Percentiles rank a stretch among this genome's conserved stretches.
phyloP scores from a whole-genome alignment of 176 grass and related monocot species.

The Ensete glaucum region DNA sequence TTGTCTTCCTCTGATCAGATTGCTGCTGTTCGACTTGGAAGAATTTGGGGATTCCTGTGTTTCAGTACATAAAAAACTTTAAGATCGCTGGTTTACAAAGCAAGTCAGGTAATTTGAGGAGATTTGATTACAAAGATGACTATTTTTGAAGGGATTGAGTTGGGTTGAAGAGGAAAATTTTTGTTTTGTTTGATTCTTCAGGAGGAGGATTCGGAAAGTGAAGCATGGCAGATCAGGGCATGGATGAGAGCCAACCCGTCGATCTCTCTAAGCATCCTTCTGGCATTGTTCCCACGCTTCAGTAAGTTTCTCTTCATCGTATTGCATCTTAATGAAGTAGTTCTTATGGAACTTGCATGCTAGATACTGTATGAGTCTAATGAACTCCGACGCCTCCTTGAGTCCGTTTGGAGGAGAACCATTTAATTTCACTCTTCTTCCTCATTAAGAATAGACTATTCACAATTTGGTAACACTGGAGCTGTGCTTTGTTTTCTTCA shows the following conservation, averaged over 20 bases:
- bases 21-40: neutral
- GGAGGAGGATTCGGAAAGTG: neutral
- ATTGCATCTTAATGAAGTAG: neutral
- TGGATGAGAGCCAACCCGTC: conserved; percentile 84
- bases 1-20: neutral
- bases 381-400: neutral
- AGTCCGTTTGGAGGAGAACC: neutral
- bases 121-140: neutral
- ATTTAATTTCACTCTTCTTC: neutral
- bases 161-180: neutral
- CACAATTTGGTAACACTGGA: neutral
- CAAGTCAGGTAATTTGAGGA: neutral
- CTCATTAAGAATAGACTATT: neutral
- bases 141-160: neutral
- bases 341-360: neutral
- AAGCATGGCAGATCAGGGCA: conserved; percentile 54
- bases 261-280: conserved; percentile 57
- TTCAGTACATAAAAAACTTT: neutral
- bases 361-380: neutral
- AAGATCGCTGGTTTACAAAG: neutral
- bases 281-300: conserved; percentile 51
- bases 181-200: neutral
- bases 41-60: neutral
- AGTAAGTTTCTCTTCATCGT: conserved; percentile 41
- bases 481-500: too few species aligned